Evolutionary conservation across 805 yeast species (phyloP), one percentile per base, ranked within the genome.

Genomic region (Candida broadrunensis): DNA sequence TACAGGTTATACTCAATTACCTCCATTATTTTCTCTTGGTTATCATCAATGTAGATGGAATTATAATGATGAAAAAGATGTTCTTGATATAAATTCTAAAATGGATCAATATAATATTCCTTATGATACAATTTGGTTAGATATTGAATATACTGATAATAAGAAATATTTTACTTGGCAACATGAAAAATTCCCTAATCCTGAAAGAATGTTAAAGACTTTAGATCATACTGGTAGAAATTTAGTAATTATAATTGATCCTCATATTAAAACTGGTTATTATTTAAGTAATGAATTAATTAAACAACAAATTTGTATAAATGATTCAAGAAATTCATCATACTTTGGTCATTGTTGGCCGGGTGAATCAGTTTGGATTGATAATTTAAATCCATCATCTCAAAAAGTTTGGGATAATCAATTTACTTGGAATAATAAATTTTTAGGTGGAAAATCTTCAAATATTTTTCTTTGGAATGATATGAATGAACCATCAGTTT

Each of bases 11-110:
- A 73, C 89, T 0, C 60, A 71, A 6, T 62, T 93, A 9, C 99
- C 99, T 1, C 85, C 80, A 47, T 47, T 82, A 33, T 85, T 89
- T 52, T 72, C 96, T 0, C 60, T 89, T 12, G 98, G 96, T 0
- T 88, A 93, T 57, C 98, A 93, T 57, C 99, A 93, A 63, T 91
- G 97, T 57, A 77, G 98, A 55, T 93, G 99, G 99, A 93, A 93
- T 60, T 93, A 93, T 65, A 87, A 88, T 56, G 90, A 85, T 51
- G 90, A 87, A 55, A 72, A 73, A 9, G 99, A 93, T 61, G 91
- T 93, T 1, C 61, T 88, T n/a, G 79, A 72, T 6, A 84, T 93
- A 12, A 75, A 77, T 48, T 58, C 70, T 2, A 73, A 78, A 41
- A 83, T 93, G 75, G 98, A 91, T 59, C 69, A 75, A 44, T 58